Evolutionary conservation across 2,329 filamentous ascomycete genomes (phyloP).

Genomic region (Talaromyces sp.): DNA sequence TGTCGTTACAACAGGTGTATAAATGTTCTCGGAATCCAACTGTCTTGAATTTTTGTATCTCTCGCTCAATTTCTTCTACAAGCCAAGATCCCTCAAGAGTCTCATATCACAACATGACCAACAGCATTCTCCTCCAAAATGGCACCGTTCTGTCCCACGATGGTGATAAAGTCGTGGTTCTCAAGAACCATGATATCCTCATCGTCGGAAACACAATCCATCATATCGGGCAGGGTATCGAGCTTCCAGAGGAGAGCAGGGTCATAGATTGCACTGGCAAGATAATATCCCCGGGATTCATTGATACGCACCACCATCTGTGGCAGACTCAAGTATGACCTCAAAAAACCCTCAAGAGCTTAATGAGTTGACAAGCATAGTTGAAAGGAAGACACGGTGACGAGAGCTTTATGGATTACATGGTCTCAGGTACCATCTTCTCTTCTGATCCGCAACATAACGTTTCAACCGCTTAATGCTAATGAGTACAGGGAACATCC

Average conservation of each 20-base stretch:
- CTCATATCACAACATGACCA: background rate
- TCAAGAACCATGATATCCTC: background rate
- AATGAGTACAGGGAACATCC: conserved; percentile 1
- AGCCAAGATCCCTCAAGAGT: background rate
- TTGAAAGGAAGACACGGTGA: conserved; percentile 7
- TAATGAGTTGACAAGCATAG: background rate
- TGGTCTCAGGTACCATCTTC: conserved; percentile 1
- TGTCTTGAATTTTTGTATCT: no score
- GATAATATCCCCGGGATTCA: conserved; percentile 12
- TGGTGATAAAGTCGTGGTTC: background rate
- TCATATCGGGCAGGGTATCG: background rate
- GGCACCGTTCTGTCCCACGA: conserved; percentile 7
- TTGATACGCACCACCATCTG: conserved; percentile 15
- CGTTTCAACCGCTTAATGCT: no score
- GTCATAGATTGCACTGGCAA: conserved; percentile 10
- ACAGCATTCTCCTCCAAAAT: conserved; percentile 2
- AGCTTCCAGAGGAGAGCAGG: background rate
- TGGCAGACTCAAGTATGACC: conserved; percentile 12
- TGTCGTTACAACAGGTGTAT: background rate
- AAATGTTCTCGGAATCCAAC: background rate
- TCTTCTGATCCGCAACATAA: no score
- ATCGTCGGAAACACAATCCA: background rate
- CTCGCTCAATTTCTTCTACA: background rate
- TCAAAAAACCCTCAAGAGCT: no score
- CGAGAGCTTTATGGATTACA: conserved; percentile 9